These are phyloP conservation scores for Capsicum baccatum DNA, from an alignment of 257 asterid species.

Conservation along the genomic window DNA sequence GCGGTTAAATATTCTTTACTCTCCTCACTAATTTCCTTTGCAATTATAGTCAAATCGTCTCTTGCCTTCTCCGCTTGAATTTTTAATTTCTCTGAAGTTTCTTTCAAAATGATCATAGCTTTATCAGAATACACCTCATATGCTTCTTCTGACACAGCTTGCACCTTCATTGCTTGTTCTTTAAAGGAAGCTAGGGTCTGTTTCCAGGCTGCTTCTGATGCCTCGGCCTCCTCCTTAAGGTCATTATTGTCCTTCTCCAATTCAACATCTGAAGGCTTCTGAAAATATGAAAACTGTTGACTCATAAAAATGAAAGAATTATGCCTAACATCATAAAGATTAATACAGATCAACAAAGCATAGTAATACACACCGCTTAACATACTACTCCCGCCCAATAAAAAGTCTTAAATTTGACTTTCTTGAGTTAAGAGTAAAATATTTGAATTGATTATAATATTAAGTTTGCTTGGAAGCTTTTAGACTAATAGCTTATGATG, in stretches of 20 bases:
- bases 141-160: slow-evolving; percentile 73
- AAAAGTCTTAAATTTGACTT: neutral
- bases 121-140: slow-evolving; percentile 70
- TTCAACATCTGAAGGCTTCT: slow-evolving; percentile 67
- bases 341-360: neutral
- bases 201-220: slow-evolving; percentile 76
- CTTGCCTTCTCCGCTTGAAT: slow-evolving; percentile 85
- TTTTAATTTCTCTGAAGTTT: slow-evolving; percentile 73
- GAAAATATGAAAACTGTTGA: slow-evolving; percentile 31
- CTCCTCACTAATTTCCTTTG: slow-evolving; percentile 76
- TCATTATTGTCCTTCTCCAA: slow-evolving; percentile 55
- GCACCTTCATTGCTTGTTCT: slow-evolving; percentile 81
- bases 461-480: neutral
- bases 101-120: slow-evolving; percentile 67
- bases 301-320: slow-evolving; percentile 10
- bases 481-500: neutral
- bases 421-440: slow-evolving; percentile 21
- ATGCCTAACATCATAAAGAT: neutral
- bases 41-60: slow-evolving; percentile 61
- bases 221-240: slow-evolving; percentile 53
- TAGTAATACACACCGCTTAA: neutral
- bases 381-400: neutral
- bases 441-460: neutral
- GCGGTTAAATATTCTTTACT: slow-evolving; percentile 63
- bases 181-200: slow-evolving; percentile 70